These are phyloP conservation scores for Albizia julibrissin DNA, from an alignment of 306 rosid species.

Conservation along the genomic window DNA sequence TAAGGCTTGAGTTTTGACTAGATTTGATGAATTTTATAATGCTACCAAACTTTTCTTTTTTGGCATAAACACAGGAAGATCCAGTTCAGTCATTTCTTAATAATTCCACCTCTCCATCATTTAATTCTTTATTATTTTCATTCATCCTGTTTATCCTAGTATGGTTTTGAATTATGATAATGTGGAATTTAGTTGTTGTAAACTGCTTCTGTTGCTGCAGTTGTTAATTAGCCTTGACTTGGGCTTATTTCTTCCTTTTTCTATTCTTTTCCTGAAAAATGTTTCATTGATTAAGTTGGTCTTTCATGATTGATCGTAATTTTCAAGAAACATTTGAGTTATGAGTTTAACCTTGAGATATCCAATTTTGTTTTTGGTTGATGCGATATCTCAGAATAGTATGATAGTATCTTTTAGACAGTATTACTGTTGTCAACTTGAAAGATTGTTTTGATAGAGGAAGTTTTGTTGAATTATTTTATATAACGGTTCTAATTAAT, in stretches of 20 bases:
- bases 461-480: background rate
- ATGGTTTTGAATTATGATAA: slow-evolving; percentile 2
- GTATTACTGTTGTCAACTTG: background rate
- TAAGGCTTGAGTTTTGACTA: slow-evolving; percentile 25
- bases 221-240: background rate
- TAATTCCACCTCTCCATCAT: background rate
- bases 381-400: background rate
- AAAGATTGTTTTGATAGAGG: background rate
- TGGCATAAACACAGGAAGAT: background rate
- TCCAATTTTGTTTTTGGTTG: background rate
- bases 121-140: slow-evolving; percentile 1
- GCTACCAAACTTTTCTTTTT: background rate
- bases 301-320: background rate
- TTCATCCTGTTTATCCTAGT: background rate
- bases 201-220: background rate
- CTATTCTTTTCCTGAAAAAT: background rate
- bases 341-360: background rate
- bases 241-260: background rate
- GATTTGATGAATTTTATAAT: slow-evolving; percentile 14
- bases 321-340: background rate
- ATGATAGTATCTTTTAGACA: background rate
- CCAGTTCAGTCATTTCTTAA: slow-evolving; percentile 4
- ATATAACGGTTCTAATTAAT: background rate
- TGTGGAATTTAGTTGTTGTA: background rate
- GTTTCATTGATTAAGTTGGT: background rate